Evolutionary conservation across 208 protist species (phyloP).

Genomic region (Acanthamoeba castellanii): DNA sequence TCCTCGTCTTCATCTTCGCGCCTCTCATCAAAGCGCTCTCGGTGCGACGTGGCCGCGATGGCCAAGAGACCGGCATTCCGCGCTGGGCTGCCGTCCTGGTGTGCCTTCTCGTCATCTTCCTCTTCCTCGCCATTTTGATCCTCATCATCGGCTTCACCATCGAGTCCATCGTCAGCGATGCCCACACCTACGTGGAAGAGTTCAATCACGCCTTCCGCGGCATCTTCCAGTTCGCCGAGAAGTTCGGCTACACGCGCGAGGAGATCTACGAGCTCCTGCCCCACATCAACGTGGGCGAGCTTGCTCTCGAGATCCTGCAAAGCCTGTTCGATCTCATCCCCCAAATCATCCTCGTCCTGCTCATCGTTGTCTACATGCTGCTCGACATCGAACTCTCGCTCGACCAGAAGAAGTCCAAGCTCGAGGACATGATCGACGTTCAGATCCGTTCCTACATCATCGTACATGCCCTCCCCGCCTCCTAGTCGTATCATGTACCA

Average conservation of each 20-base stretch:
- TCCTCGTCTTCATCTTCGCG: constrained; percentile 25
- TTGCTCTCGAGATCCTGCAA: background rate
- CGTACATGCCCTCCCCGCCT: background rate
- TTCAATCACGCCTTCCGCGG: background rate
- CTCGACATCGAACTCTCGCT: background rate
- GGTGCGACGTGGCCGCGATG: background rate
- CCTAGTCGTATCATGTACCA: too few relatives aligned
- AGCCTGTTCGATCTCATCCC: background rate
- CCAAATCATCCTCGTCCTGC: background rate
- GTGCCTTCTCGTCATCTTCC: background rate
- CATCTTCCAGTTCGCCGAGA: background rate
- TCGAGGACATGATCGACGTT: background rate
- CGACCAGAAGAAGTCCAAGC: background rate
- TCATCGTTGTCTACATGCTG: constrained; percentile 53
- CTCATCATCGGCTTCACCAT: background rate
- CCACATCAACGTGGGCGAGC: background rate
- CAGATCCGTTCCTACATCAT: constrained; percentile 31
- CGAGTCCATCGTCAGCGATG: background rate
- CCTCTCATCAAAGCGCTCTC: constrained; percentile 13
- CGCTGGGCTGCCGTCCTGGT: background rate
- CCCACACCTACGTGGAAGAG: background rate
- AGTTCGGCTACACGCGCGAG: background rate
- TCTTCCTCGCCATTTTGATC: background rate
- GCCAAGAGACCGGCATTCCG: background rate
- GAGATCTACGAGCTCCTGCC: background rate